These are phyloP conservation scores for Venturia nashicola DNA, from an alignment of 2,329 filamentous ascomycete species.

Conservation along the genomic window DNA sequence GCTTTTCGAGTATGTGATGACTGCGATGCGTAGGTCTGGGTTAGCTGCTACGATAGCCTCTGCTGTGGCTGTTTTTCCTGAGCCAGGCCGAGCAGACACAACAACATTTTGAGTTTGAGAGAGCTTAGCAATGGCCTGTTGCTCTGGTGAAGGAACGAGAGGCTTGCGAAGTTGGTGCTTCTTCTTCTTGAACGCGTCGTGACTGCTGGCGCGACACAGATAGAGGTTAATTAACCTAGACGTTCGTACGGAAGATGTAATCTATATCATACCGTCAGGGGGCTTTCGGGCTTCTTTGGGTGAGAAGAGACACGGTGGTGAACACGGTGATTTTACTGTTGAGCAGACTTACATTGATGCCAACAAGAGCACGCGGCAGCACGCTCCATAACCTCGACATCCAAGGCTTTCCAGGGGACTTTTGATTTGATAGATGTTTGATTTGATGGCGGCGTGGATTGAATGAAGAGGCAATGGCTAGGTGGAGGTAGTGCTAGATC, in stretches of 20 bases:
- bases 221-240: background rate
- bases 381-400: background rate
- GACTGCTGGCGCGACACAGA: background rate
- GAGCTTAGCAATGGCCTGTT: conserved; percentile 3
- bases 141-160: background rate
- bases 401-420: background rate
- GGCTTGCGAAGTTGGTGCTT: background rate
- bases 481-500: no score
- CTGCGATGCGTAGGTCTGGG: conserved; percentile 9
- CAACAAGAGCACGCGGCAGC: background rate
- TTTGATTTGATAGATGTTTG: background rate
- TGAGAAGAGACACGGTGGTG: background rate
- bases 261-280: background rate
- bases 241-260: background rate
- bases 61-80: conserved; percentile 13
- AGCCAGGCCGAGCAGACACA: conserved; percentile 11
- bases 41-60: conserved; percentile 12
- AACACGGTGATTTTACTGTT: background rate
- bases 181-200: background rate
- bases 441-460: background rate
- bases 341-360: background rate
- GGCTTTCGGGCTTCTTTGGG: background rate
- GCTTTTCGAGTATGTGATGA: conserved; percentile 12
- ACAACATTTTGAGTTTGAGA: conserved; percentile 11
- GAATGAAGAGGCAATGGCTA: no score